Conservation (phyloP, 2,329 filamentous ascomycete genomes). For the Juglanconis sp. region DNA sequence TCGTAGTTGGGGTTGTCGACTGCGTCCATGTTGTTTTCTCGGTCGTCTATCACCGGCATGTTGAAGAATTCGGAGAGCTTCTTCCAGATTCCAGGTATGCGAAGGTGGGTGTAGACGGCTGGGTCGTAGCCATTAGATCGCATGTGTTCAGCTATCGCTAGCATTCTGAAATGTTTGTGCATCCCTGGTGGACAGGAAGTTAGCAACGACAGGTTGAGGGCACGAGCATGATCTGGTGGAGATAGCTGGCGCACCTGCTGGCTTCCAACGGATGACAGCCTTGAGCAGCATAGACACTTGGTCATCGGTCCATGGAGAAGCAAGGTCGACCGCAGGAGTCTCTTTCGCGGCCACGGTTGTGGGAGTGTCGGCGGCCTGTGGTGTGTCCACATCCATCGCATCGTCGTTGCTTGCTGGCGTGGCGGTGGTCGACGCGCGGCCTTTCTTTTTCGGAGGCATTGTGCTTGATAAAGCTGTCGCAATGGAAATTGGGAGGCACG, state of each 20-base stretch:
- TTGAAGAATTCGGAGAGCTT: constrained; percentile 85
- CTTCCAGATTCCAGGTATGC: constrained; percentile 86
- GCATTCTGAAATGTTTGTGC: constrained; percentile 91
- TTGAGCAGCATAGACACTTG: constrained; percentile 93
- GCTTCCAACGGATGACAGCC: constrained; percentile 90
- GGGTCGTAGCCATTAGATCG: constrained; percentile 77
- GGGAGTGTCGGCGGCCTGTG: constrained; percentile 50
- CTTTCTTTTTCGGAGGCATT: constrained; percentile 66
- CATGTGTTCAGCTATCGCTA: constrained; percentile 77
- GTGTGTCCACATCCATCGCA: constrained; percentile 58
- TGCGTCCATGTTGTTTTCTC: constrained; percentile 61
- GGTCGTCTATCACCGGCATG: constrained; percentile 79
- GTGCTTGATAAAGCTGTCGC: constrained; percentile 1
- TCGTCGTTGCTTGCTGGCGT: constrained; percentile 54
- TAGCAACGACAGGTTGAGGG: constrained; percentile 6
- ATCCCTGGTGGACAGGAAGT: constrained; percentile 55
- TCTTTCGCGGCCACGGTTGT: constrained; percentile 39
- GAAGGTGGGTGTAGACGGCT: constrained; percentile 70
- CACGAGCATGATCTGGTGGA: not conserved
- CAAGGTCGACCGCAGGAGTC: constrained; percentile 38
- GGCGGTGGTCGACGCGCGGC: constrained; percentile 47
- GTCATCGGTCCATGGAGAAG: constrained; percentile 89
- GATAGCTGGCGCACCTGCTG: constrained; percentile 62
- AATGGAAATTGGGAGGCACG: not conserved
- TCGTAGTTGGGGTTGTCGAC: constrained; percentile 55